Evolutionary conservation across 495 filamentous ascomycete genomes (phyloP), one percentile per base, ranked within the genome.

Genomic region (Aspergillus coremiiformis): DNA sequence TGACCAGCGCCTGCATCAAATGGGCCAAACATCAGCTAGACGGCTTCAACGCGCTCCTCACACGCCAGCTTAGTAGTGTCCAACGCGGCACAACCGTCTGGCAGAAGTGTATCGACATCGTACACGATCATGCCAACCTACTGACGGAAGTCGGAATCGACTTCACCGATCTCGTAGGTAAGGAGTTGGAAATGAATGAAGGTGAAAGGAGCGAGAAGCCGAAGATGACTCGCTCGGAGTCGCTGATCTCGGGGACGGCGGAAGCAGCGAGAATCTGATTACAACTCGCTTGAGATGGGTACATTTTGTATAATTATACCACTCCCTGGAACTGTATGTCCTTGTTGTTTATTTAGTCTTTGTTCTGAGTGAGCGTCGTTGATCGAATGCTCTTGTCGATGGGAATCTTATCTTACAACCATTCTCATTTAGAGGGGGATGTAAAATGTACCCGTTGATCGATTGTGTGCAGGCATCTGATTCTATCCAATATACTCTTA

Each of bases 11-110:
- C 4, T 90, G 89, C 58, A 91, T 99, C 44, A 90, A 87, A 63
- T 99, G 93, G 93, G 92, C 89, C 17, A 96, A 95, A 64, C 84
- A 91, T 64, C 82, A 94, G 57, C 79, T 96, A 2, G 89, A 95
- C 56, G 84, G 82, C 4, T 97, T 96, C 74, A 96, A 96, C 61
- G 78, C 71, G 20, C 78, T 91, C 32, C 75, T 99, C 20, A 78
- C 75, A 14, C 77, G 91, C 52, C 93, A 97, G 69, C 68, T 99
- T 43, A 90, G 87, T 66, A 85, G 84, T 39, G 83, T 94, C 19
- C 78, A 85, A 51, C 81, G 77, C 19, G 81, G 82, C 14, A 78
- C 77, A 44, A 76, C 77, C 51, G 77, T 87, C 6, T 95, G 87
- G 86, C 78, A 77, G 48, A 82, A 90, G 65, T 95, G 93, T 65